A percentile compares a stretch with the other conserved stretches of the same genome.
These are phyloP conservation scores for Lentinus brumalis DNA, from an alignment of 768 basidiomycete species.

Conservation along the genomic window DNA sequence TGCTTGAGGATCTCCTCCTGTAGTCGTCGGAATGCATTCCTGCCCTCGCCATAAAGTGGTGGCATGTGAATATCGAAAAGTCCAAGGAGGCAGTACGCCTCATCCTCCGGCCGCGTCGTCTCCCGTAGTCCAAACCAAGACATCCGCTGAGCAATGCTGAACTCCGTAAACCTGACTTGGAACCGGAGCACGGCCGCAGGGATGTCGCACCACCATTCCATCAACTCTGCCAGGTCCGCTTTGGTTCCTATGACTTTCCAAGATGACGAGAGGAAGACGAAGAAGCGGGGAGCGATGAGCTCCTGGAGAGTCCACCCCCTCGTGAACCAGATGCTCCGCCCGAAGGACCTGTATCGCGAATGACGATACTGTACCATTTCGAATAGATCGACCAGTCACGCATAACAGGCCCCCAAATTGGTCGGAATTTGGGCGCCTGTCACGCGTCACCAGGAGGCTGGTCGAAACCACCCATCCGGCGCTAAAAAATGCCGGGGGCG, in stretches of 20 bases:
- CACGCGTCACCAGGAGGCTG: too few relatives aligned
- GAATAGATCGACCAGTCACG: too few relatives aligned
- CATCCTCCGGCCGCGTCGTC: not conserved
- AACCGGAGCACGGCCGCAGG: not conserved
- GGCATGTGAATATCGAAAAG: not conserved
- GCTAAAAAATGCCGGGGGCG: too few relatives aligned
- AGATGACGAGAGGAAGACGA: not conserved
- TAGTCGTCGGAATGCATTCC: not conserved
- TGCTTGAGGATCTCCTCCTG: not conserved
- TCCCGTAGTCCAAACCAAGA: not conserved
- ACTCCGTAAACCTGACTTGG: not conserved
- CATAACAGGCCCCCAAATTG: too few relatives aligned
- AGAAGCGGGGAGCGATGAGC: not conserved
- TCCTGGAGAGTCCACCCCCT: not conserved
- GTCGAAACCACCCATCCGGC: too few relatives aligned
- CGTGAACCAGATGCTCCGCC: not conserved
- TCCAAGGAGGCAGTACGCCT: conserved; percentile 2
- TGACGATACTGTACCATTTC: too few relatives aligned
- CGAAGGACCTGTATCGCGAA: not conserved
- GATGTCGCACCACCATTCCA: not conserved
- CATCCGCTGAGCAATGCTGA: not conserved
- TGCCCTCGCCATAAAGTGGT: not conserved
- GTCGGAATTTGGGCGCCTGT: too few relatives aligned
- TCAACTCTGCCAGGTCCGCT: not conserved
- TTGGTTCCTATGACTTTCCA: not conserved